Conservation (phyloP, 805 yeast genomes). For the Hanseniaspora lindneri region DNA sequence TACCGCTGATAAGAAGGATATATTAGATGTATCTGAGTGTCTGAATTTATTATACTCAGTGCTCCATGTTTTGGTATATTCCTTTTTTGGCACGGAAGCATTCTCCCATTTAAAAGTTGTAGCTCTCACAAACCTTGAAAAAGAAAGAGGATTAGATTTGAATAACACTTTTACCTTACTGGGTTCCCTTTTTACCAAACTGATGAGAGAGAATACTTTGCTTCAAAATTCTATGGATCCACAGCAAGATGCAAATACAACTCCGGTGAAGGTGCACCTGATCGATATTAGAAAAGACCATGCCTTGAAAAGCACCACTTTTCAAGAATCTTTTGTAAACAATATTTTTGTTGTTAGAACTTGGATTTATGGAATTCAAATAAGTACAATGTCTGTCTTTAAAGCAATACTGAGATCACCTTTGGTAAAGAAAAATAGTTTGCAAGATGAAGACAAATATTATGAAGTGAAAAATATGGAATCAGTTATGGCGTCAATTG, state of each 20-base stretch:
- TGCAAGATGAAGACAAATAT: slow-evolving; percentile 29
- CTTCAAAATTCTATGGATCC: neutral
- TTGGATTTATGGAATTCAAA: slow-evolving; percentile 39
- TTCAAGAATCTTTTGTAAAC: slow-evolving; percentile 11
- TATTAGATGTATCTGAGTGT: neutral
- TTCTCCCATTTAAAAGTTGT: neutral
- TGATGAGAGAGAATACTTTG: neutral
- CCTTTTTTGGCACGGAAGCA: neutral
- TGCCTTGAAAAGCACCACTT: neutral
- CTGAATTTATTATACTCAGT: slow-evolving; percentile 1
- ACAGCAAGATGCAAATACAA: slow-evolving; percentile 8
- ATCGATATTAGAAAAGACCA: neutral
- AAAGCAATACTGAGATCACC: slow-evolving; percentile 36
- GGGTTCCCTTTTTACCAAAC: slow-evolving; percentile 36
- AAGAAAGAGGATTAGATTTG: slow-evolving; percentile 27
- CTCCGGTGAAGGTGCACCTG: neutral
- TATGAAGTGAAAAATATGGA: slow-evolving; percentile 35
- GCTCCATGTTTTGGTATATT: neutral
- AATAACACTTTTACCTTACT: too few species aligned
- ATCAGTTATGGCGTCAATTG: slow-evolving; percentile 25
- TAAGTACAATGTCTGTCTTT: slow-evolving; percentile 33
- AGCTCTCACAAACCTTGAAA: slow-evolving; percentile 30
- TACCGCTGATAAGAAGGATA: slow-evolving; percentile 17
- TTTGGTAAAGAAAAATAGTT: slow-evolving; percentile 31
- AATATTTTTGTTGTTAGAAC: slow-evolving; percentile 34